Evolutionary conservation across 2,329 filamentous ascomycete species (phyloP).

Genomic region (Claviceps arundinis): DNA sequence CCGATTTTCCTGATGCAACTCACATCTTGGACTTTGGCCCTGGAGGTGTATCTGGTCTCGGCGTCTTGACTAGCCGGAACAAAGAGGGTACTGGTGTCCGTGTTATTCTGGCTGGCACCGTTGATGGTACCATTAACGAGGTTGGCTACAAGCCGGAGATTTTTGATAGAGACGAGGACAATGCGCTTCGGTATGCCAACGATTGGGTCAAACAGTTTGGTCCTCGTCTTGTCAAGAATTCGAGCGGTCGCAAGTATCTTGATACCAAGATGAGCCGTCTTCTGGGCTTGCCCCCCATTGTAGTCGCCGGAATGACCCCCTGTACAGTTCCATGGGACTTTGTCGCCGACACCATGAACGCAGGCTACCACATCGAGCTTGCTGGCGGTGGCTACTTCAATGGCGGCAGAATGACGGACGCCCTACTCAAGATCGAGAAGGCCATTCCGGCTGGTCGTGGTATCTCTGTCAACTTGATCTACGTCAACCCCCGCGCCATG

Average conservation of each 20-base stretch:
- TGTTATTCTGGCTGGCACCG: slow-evolving; percentile 86
- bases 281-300: slow-evolving; percentile 70
- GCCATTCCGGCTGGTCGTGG: slow-evolving; percentile 73
- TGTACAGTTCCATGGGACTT: slow-evolving; percentile 85
- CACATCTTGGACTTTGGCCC: slow-evolving; percentile 96
- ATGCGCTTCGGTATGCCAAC: slow-evolving; percentile 86
- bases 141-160: slow-evolving; percentile 97
- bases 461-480: slow-evolving; percentile 83
- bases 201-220: slow-evolving; percentile 98
- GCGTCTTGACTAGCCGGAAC: slow-evolving; percentile 93
- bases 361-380: slow-evolving; percentile 87
- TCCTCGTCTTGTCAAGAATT: slow-evolving; percentile 81
- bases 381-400: slow-evolving; percentile 84
- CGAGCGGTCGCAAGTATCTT: slow-evolving; percentile 77
- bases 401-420: slow-evolving; percentile 68
- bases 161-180: slow-evolving; percentile 89
- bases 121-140: slow-evolving; percentile 79
- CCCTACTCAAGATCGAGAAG: slow-evolving; percentile 72
- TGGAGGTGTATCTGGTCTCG: slow-evolving; percentile 90
- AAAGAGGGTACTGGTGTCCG: slow-evolving; percentile 97
- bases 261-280: slow-evolving; percentile 93
- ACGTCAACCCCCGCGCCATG: slow-evolving; percentile 82
- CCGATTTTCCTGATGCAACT: slow-evolving; percentile 77
- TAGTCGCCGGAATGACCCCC: slow-evolving; percentile 92
- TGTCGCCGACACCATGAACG: slow-evolving; percentile 83